Evolutionary conservation across 352 stramenopile species (phyloP), one percentile per base, ranked within the genome.

Genomic region (Phytopythium helicoides): DNA sequence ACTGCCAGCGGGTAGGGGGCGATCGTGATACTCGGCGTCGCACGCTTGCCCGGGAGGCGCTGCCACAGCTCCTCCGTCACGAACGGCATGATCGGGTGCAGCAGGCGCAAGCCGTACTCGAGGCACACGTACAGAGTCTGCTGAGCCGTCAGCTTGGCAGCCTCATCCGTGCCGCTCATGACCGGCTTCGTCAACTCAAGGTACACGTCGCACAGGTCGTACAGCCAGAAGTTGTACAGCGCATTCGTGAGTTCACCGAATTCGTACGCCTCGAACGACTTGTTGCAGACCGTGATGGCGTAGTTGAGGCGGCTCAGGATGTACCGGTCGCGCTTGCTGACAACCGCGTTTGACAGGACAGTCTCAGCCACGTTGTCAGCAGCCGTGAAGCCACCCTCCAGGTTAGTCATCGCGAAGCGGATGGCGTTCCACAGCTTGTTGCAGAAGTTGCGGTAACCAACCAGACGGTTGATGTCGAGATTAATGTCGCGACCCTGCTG

Each of bases 361-460:
- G 66, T 81, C 35, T 80, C 64, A 1, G 74, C 76, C 26, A 87
- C 64, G 49, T 71, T 62, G 39, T 86, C 76, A 10, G 81, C 69
- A 47, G 68, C 76, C 8, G 55, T 66, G 36, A 89, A 87, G 15
- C 66, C 80, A 31, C 70, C 74, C 34, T 95, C 96, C 14, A 99
- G 76, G 76, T 99, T 98, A 33, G 94, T 94, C 59, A 99, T 89
- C 40, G 96, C 96, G 71, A 99, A 99, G 44, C 94, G 92, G 47
- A 96, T 98, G 7, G 96, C 97, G 70, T 99, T 99, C 98, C 98
- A 99, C 23, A 99, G 82, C 74, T 99, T 99, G 87, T 99, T 99
- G 64, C 98, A 99, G 70, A 99, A 99, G 72, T 99, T 97, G 52
- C 98, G 89, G 75, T 99, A 99, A 25, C 94, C 95, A 39, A 99